Conservation (phyloP, 225 moss, liverwort and hornwort genomes). For the Sphagnum tenellum region DNA sequence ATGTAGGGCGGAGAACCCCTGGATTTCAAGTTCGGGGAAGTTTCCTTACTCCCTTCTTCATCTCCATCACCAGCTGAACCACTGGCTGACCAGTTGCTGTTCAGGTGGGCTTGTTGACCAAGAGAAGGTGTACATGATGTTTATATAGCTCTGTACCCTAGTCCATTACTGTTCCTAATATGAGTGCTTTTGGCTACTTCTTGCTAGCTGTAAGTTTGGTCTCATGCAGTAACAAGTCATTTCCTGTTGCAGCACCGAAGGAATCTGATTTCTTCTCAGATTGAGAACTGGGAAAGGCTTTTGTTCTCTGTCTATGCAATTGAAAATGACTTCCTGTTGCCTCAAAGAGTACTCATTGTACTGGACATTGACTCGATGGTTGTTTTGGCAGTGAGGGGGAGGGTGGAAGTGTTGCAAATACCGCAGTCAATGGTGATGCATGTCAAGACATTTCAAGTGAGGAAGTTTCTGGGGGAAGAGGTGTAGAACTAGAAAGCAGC, state of each 20-base stretch:
- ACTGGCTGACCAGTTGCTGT: slow-evolving; percentile 54
- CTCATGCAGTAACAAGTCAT: too few species aligned
- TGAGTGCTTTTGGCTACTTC: too few species aligned
- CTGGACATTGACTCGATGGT: neutral
- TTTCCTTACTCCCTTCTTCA: slow-evolving; percentile 7
- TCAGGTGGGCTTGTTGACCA: slow-evolving; percentile 27
- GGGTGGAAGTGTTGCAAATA: slow-evolving; percentile 27
- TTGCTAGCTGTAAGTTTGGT: too few species aligned
- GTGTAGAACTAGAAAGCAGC: slow-evolving; percentile 13
- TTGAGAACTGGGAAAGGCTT: neutral
- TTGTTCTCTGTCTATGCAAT: too few species aligned
- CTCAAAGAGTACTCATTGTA: too few species aligned
- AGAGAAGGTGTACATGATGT: too few species aligned
- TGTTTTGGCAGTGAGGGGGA: slow-evolving; percentile 49
- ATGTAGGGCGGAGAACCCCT: slow-evolving; percentile 65
- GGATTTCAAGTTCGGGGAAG: slow-evolving; percentile 42
- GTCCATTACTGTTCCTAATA: too few species aligned
- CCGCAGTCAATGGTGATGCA: slow-evolving; percentile 20
- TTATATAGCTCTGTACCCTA: too few species aligned
- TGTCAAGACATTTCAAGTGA: slow-evolving; percentile 26
- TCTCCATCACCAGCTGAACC: slow-evolving; percentile 37
- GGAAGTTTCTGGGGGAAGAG: slow-evolving; percentile 18
- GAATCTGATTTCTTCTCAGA: neutral
- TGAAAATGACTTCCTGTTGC: too few species aligned
- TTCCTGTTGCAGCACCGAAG: too few species aligned